Conservation (phyloP, 2,329 filamentous ascomycete genomes). For the Aspergillus ochraceus region DNA sequence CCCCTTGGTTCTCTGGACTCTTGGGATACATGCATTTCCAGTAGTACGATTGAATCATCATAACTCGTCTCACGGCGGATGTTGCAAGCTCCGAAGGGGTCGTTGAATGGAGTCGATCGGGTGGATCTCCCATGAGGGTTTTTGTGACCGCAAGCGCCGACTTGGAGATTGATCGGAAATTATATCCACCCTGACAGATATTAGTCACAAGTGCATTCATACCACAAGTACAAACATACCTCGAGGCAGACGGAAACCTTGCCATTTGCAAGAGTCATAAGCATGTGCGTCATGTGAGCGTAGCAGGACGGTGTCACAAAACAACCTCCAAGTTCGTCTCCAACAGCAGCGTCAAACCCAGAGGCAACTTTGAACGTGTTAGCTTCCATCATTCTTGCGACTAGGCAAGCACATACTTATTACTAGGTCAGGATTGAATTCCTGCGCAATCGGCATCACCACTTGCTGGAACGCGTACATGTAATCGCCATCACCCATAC, state of each 20-base stretch:
- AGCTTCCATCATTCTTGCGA: slow-evolving; percentile 1
- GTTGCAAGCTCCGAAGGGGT: slow-evolving; percentile 54
- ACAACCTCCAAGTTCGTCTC: slow-evolving; percentile 89
- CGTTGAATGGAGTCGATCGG: slow-evolving; percentile 57
- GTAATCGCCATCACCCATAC: slow-evolving; percentile 96
- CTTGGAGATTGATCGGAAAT: slow-evolving; percentile 85
- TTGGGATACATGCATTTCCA: slow-evolving; percentile 87
- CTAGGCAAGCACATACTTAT: slow-evolving; percentile 56
- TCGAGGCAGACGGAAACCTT: slow-evolving; percentile 92
- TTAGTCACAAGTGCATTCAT: background rate
- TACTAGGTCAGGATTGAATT: slow-evolving; percentile 91
- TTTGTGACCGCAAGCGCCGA: slow-evolving; percentile 88
- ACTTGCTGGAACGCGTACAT: slow-evolving; percentile 94
- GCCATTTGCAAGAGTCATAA: slow-evolving; percentile 89
- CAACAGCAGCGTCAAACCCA: slow-evolving; percentile 92
- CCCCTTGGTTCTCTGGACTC: slow-evolving; percentile 28
- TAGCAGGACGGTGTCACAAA: slow-evolving; percentile 90
- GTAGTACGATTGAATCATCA: slow-evolving; percentile 62
- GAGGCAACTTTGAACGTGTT: slow-evolving; percentile 67
- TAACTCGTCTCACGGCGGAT: slow-evolving; percentile 58
- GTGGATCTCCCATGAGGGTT: slow-evolving; percentile 94
- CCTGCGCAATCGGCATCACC: slow-evolving; percentile 91
- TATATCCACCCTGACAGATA: slow-evolving; percentile 72
- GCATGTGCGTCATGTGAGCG: slow-evolving; percentile 98
- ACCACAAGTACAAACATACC: slow-evolving; percentile 28